phyloP scores from a whole-genome alignment of 2,329 filamentous ascomycete species.

The Trichoderma sp. region DNA sequence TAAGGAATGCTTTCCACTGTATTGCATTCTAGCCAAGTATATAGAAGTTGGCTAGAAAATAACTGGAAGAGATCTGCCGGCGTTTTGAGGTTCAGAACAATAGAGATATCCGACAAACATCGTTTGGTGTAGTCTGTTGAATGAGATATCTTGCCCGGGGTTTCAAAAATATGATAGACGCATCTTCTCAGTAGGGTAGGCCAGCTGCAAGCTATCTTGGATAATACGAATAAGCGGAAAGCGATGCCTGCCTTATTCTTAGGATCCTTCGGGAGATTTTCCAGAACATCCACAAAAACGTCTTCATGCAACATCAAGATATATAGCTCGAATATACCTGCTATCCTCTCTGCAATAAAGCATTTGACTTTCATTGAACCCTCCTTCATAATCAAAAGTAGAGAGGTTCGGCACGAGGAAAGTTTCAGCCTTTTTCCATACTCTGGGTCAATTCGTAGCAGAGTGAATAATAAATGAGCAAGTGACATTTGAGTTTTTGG shows the following conservation, averaged over 20 bases:
- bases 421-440: conserved; percentile 66
- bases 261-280: conserved; percentile 73
- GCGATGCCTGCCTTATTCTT: conserved; percentile 81
- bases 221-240: conserved; percentile 75
- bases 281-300: conserved; percentile 82
- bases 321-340: conserved; percentile 78
- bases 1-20: conserved; percentile 76
- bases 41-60: conserved; percentile 87
- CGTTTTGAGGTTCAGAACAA: conserved; percentile 64
- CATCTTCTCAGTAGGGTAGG: conserved; percentile 83
- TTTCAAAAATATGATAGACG: conserved; percentile 94
- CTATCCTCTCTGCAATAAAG: conserved; percentile 69
- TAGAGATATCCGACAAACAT: conserved; percentile 70
- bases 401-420: conserved; percentile 66
- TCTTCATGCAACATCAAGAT: conserved; percentile 82
- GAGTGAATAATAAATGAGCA: conserved; percentile 67
- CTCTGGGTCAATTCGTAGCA: conserved; percentile 68
- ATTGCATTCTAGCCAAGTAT: conserved; percentile 80
- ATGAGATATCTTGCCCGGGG: conserved; percentile 70
- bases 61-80: conserved; percentile 75
- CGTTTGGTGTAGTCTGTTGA: conserved; percentile 72
- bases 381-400: conserved; percentile 72
- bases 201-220: conserved; percentile 79
- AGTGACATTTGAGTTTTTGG: conserved; percentile 68
- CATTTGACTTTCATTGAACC: conserved; percentile 75